phyloP scores from a whole-genome alignment of 495 filamentous ascomycete genomes.

The Aspergillus mulundensis region DNA sequence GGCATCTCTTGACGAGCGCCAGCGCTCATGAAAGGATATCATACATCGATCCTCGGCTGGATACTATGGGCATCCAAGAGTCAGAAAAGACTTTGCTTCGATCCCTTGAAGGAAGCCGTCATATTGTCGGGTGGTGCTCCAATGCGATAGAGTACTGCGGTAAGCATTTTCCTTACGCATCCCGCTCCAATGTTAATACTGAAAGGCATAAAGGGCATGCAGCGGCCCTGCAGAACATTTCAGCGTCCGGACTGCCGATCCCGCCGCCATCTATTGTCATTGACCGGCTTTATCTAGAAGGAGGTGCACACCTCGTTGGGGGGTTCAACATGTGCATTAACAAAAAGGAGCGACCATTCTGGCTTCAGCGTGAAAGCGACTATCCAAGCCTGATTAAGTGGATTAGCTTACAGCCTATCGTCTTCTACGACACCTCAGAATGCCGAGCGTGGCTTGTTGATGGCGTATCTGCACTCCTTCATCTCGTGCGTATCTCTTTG shows the following conservation, averaged over 20 bases:
- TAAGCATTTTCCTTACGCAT: neutral
- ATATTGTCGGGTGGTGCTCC: constrained; percentile 1
- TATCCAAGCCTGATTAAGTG: neutral
- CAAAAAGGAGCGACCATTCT: neutral
- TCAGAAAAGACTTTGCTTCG: neutral
- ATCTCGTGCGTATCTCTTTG: neutral
- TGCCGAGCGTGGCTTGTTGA: neutral
- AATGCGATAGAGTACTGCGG: neutral
- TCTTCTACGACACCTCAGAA: neutral
- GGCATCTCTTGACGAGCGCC: neutral
- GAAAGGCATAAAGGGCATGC: neutral
- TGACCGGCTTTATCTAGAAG: neutral
- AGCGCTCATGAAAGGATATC: neutral
- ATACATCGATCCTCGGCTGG: neutral
- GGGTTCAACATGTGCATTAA: neutral
- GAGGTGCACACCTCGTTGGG: neutral
- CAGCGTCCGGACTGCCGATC: neutral
- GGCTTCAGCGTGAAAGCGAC: neutral
- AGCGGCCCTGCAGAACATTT: neutral
- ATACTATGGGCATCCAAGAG: neutral
- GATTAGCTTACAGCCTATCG: neutral
- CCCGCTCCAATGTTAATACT: neutral
- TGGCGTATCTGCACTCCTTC: neutral
- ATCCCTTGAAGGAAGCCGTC: neutral
- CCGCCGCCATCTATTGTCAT: neutral